phyloP scores from a whole-genome alignment of 768 basidiomycete genomes.

The Zangia roseola region DNA sequence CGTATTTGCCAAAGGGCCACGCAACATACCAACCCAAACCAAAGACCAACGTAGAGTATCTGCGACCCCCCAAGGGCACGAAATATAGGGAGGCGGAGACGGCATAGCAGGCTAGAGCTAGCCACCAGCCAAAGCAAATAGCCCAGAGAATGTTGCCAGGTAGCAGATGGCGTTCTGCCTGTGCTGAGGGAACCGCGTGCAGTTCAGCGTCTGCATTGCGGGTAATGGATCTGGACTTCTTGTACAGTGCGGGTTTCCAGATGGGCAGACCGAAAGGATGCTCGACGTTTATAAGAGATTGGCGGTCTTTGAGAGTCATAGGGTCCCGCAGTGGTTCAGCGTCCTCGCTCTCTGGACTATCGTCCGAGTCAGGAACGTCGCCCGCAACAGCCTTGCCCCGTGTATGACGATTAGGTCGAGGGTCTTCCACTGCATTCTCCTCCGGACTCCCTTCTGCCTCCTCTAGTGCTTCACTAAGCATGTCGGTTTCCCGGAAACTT shows the following conservation, averaged over 20 bases:
- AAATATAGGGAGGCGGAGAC: constrained; percentile 67
- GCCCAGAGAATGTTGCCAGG: constrained; percentile 96
- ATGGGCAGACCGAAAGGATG: constrained; percentile 99
- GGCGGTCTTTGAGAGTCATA: constrained; percentile 91
- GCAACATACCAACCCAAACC: constrained; percentile 95
- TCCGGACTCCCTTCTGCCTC: constrained; percentile 38
- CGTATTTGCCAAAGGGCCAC: constrained; percentile 99
- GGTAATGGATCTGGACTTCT: constrained; percentile 94
- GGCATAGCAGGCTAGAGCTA: constrained; percentile 67
- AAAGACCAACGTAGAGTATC: constrained; percentile 82
- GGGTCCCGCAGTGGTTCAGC: constrained; percentile 43
- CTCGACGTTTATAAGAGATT: constrained; percentile 97
- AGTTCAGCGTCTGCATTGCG: constrained; percentile 94
- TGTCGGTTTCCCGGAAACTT: constrained; percentile 41
- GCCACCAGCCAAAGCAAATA: constrained; percentile 90
- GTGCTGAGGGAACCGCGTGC: constrained; percentile 88
- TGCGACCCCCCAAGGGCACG: constrained; percentile 77
- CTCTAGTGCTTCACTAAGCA: constrained; percentile 55
- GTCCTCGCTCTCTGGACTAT: constrained; percentile 37
- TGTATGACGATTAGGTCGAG: constrained; percentile 15
- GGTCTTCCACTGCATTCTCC: constrained; percentile 36
- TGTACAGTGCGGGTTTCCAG: constrained; percentile 99
- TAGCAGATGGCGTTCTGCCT: constrained; percentile 88
- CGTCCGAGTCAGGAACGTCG: constrained; percentile 41
- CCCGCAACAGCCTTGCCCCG: constrained; percentile 45